Conservation (phyloP, 257 asterid species). For the Mitragyna speciosa region DNA sequence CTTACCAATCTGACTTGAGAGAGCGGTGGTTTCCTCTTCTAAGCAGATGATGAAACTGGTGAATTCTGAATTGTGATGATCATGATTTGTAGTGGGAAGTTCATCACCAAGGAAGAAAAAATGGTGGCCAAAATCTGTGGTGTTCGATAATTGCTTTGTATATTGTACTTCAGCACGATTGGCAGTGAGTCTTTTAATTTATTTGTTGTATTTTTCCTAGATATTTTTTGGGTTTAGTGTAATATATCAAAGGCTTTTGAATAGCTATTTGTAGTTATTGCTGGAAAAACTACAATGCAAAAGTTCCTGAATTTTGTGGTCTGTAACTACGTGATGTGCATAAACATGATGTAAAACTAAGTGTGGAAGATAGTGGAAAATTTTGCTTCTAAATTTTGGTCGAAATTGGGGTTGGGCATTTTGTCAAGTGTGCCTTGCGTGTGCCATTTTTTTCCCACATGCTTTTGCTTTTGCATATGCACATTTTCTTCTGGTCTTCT, state of each 20-base stretch:
- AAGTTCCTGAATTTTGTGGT: not conserved
- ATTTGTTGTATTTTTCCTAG: not conserved
- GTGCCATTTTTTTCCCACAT: not conserved
- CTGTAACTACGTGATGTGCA: not conserved
- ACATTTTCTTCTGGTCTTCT: not conserved
- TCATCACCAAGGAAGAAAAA: not conserved
- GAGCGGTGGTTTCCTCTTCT: constrained; percentile 86
- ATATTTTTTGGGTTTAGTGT: not conserved
- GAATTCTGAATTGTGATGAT: not conserved
- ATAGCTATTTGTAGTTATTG: not conserved
- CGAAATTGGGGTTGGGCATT: not conserved
- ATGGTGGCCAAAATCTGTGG: not conserved
- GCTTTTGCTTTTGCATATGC: not conserved
- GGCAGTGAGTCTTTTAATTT: not conserved
- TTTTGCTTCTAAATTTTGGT: not conserved
- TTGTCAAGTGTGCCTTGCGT: not conserved
- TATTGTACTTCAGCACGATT: not conserved
- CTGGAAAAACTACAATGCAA: not conserved
- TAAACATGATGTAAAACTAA: not conserved
- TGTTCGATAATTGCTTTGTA: not conserved
- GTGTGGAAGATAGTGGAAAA: not conserved
- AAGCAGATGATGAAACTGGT: constrained; percentile 22
- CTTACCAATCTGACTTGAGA: constrained; percentile 72
- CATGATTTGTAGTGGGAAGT: not conserved
- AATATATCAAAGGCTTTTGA: not conserved